Base-by-base conservation (phyloP, 2,329 filamentous ascomycete species). In the Botrytis galanthina region DNA sequence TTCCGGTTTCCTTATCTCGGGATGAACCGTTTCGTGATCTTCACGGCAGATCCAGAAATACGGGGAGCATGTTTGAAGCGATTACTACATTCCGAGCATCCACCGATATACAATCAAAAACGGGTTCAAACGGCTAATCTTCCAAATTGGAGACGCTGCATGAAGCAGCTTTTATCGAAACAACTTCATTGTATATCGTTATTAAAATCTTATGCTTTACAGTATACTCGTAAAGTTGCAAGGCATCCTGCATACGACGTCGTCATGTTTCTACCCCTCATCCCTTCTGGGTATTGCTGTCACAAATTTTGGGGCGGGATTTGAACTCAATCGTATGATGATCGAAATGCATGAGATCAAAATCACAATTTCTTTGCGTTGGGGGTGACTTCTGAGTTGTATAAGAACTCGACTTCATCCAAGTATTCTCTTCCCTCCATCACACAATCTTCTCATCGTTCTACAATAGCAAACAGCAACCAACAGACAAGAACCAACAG, bases 121-220 rank as follows among this genome's bases (percentile, higher is more conserved):
- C 60, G n/a, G n/a, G 48, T 51, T 57, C 48, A 68, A 68, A 68
- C 48, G 48, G 26, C 66, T 57, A 68, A 68, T 68, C 48, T 57
- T 57, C 35, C 54, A 26, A 39, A 57, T 29, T 42, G 35, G 9
- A 29, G 46, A 42, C 32, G 4, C 12, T 68, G 35, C 16, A 54
- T 68, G 9, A 37, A 42, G 35, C 16, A 54, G n/a, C 64, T 42
- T 39, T 18, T 39, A 39, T 39, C 16, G 37, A 48, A 54, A n/a
- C 16, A 39, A 42, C 46, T 39, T 69, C 35, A 18, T 39, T 32
- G 9, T 57, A 42, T 57, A n/a, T 22, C 35, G 4, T 54, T 57
- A 37, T 26, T 32, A 57, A 37, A 8, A 29, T 22, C 10, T 26
- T 57, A 26, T 54, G 18, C 51, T 54, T 26, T 39, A 20, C 46